Conservation (phyloP, 164 flowering plant species). For the Amborella trichopoda region DNA sequence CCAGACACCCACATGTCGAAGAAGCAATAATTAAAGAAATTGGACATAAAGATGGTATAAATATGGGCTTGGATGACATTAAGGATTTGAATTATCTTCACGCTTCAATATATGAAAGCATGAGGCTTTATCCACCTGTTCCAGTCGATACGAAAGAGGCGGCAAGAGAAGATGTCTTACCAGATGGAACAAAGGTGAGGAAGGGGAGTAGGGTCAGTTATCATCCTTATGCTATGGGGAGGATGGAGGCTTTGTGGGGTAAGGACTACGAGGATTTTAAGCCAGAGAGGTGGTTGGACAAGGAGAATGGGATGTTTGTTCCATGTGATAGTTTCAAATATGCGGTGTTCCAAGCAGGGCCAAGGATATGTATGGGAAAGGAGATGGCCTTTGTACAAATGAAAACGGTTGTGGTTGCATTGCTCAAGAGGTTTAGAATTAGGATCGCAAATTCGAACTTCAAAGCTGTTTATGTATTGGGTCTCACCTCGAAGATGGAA, state of each 20-base stretch:
- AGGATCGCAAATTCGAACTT: conserved; percentile 19
- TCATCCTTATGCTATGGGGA: conserved; percentile 77
- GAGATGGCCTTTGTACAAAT: conserved; percentile 77
- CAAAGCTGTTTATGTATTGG: conserved; percentile 44
- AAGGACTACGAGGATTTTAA: conserved; percentile 23
- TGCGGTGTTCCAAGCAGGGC: conserved; percentile 78
- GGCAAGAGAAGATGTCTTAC: conserved; percentile 43
- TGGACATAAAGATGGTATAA: not conserved
- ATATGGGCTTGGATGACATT: conserved; percentile 21
- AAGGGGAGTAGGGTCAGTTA: conserved; percentile 60
- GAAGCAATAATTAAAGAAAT: not conserved
- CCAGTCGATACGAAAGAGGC: conserved; percentile 55
- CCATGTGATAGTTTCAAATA: conserved; percentile 26
- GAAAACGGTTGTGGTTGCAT: conserved; percentile 48
- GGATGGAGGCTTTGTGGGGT: conserved; percentile 70
- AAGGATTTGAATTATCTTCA: conserved; percentile 44
- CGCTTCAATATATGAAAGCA: conserved; percentile 44
- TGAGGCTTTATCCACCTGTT: conserved; percentile 62
- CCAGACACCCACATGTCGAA: not conserved
- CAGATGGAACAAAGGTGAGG: conserved; percentile 45
- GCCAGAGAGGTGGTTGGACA: conserved; percentile 3
- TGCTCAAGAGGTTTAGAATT: conserved; percentile 37
- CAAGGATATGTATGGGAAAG: conserved; percentile 70
- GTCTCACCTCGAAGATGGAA: conserved; percentile 60
- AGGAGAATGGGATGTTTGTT: not conserved